A percentile compares a stretch with the other conserved stretches of the same genome.
phyloP scores from a whole-genome alignment of 164 flowering plant genomes.

The Nymphaea colorata region DNA sequence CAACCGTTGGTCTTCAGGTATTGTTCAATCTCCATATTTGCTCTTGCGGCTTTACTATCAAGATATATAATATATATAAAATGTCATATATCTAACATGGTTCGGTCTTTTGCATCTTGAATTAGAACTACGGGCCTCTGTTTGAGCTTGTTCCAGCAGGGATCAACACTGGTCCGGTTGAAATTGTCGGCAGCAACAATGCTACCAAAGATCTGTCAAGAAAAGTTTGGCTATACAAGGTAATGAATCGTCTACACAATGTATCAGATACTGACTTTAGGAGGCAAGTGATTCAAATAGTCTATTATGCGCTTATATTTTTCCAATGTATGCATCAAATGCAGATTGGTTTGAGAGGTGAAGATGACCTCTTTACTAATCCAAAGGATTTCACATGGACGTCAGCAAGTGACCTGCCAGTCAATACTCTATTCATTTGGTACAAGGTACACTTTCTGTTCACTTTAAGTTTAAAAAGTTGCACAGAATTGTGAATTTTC shows the following conservation, averaged over 20 bases:
- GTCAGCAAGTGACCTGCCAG: not conserved
- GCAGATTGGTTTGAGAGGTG: constrained; percentile 5
- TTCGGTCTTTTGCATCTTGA: not conserved
- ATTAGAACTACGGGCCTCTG: constrained; percentile 43
- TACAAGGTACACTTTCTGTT: constrained; percentile 3
- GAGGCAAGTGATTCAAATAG: not conserved
- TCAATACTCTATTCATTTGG: not conserved
- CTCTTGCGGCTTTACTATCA: not conserved
- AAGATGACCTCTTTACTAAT: not conserved
- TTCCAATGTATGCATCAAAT: not conserved
- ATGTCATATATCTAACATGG: not conserved
- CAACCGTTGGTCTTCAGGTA: constrained; percentile 33
- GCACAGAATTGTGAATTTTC: not conserved
- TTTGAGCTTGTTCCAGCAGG: constrained; percentile 33
- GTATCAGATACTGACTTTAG: not conserved
- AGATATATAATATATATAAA: not conserved
- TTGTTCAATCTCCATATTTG: not conserved
- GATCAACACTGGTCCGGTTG: constrained; percentile 35
- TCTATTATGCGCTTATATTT: not conserved
- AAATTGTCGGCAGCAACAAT: constrained; percentile 26
- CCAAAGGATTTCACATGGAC: not conserved
- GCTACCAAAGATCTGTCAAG: constrained; percentile 35
- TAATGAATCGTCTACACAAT: not conserved
- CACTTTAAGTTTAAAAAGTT: not conserved
- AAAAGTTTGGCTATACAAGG: constrained; percentile 37